Base-by-base conservation (phyloP, 495 filamentous ascomycete genomes). In the Aspergillus sparsus region DNA sequence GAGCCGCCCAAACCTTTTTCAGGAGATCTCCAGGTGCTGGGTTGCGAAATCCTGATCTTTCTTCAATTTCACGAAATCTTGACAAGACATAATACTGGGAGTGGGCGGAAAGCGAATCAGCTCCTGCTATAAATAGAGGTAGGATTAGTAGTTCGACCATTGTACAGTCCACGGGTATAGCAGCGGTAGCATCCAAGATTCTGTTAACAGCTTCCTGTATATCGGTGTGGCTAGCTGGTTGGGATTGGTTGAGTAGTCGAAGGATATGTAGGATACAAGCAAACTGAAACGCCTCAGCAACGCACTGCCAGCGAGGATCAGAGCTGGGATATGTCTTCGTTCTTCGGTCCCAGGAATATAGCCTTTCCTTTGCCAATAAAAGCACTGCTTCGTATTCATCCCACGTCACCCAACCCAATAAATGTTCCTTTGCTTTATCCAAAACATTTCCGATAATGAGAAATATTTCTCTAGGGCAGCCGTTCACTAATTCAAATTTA, bases 41-140 rank as follows among this genome's bases (percentile, higher is more conserved):
- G 10, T 70, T 72, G n/a, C 70, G 63, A 34, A 77, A 63, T 33
- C 71, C 72, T 7, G 72, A 70, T 52, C 70, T 60, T 32, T 57
- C 55, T 55, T 72, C 66, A 16, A 75, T 66, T 27, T 77, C 66
- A 5, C 49, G 62, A 12, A 73, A 47, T 32, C 72, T 64, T 15
- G 71, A 12, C 3, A 74, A 33, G 31, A 74, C 55, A 57, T 77
- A 77, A 58, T 75, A 74, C 8, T 65, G 70, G 5, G 74, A 69
- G 53, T 73, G 69, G 1, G 63, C 60, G 10, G 70, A 67, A 6
- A 77, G 56, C 11, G 60, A 67, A 53, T 77, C 74, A 2, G 70
- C 66, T 8, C 74, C 74, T 13, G 72, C 72, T 65, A 77, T 73
- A 41, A 77, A 77, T 0, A 77, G 53, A 13, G 74, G 74, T 34